Conservation (phyloP, 805 yeast genomes). For the Starmerella vaccinii region DNA sequence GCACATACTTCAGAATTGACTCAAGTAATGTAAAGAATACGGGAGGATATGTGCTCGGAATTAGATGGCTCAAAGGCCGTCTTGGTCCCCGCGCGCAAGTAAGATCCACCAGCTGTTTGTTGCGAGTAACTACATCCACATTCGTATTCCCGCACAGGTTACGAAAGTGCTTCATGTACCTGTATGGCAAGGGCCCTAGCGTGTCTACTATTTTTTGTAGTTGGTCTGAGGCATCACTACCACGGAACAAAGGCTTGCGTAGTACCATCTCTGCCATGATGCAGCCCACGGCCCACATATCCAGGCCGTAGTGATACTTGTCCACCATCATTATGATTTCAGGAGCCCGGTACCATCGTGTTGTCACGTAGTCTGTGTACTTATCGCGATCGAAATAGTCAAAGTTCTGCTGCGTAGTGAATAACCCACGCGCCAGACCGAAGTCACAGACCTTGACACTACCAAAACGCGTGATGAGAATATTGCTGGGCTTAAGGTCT, state of each 20-base stretch:
- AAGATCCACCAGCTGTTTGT: neutral
- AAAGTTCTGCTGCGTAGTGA: constrained; percentile 24
- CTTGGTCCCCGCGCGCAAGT: neutral
- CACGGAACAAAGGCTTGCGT: constrained; percentile 69
- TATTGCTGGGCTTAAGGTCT: constrained; percentile 86
- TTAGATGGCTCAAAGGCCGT: constrained; percentile 4
- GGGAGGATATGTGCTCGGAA: constrained; percentile 12
- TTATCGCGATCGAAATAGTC: constrained; percentile 25
- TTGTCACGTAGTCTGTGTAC: constrained; percentile 61
- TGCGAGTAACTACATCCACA: neutral
- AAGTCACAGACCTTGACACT: constrained; percentile 80
- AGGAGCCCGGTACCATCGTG: constrained; percentile 94
- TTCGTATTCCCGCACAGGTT: neutral
- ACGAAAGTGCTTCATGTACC: neutral
- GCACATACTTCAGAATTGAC: constrained; percentile 55
- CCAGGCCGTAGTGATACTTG: constrained; percentile 40
- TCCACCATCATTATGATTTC: constrained; percentile 50
- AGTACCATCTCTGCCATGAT: constrained; percentile 77
- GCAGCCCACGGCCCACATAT: constrained; percentile 92
- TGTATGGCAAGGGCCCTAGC: constrained; percentile 55
- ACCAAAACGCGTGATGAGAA: constrained; percentile 66
- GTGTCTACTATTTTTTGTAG: constrained; percentile 55
- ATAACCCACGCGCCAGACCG: constrained; percentile 77
- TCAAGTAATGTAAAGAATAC: constrained; percentile 38
- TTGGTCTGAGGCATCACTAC: constrained; percentile 63